Evolutionary conservation across 2,329 filamentous ascomycete genomes (phyloP).

Genomic region (Ceratocystis variospora): DNA sequence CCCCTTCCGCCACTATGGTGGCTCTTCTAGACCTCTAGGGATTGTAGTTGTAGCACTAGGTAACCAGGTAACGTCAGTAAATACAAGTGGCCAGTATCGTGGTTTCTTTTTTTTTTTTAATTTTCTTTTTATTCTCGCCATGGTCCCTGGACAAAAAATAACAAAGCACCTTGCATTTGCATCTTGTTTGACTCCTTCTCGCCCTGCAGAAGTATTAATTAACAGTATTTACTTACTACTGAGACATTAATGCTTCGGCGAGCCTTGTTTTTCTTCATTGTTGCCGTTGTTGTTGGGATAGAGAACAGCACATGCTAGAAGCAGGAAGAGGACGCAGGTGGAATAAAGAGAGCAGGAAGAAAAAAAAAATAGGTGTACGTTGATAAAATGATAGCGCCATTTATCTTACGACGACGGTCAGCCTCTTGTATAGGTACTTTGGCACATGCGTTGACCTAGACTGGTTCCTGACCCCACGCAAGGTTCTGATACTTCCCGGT

Average conservation of each 20-base stretch:
- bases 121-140: background rate
- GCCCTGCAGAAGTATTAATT: background rate
- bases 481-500: background rate
- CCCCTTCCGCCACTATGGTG: background rate
- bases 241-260: background rate
- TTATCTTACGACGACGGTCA: background rate
- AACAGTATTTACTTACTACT: background rate
- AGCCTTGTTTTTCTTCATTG: background rate
- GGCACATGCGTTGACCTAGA: background rate
- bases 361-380: background rate
- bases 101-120: background rate
- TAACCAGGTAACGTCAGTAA: background rate
- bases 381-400: background rate
- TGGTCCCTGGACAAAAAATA: background rate
- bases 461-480: background rate
- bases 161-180: slow-evolving; percentile 1
- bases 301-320: background rate
- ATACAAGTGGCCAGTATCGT: background rate
- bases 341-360: background rate
- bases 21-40: background rate
- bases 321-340: background rate
- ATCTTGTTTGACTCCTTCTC: background rate
- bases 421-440: slow-evolving; percentile 1
- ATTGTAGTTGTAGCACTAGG: background rate
- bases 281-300: background rate